Evolutionary conservation across 2,329 filamentous ascomycete species (phyloP), one percentile per base, ranked within the genome.

Genomic region (Diplodia mutila): DNA sequence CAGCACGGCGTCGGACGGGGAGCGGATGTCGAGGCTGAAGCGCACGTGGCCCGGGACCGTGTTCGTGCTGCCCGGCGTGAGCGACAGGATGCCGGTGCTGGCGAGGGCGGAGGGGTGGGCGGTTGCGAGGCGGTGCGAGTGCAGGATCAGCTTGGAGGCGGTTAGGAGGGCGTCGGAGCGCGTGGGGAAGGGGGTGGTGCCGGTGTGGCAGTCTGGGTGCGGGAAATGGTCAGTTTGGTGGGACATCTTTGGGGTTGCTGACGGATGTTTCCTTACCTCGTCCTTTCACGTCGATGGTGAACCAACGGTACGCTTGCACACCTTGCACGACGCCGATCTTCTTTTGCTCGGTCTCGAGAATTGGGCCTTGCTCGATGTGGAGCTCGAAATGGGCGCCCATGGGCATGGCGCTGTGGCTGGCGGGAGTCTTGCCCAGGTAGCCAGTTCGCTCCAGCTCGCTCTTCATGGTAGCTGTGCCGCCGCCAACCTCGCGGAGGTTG

Each of bases 281-380:
- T 1, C 91, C 91, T 11, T 81, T 81, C 2, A 93, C 84, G 6
- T 85, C 86, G 46, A 93, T 77, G 0, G 86, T 90, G 76, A 88
- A 89, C 91, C 91, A 93, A 68, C 87, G 86, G 76, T 91, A 93
- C 5, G 89, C 89, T 75, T 93, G 91, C 1, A 91, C 90, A 2
- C 90, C 90, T 37, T 86, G 85, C 4, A 94, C 91, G 7, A 91
- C 85, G 25, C 90, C 89, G 63, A 94, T 85, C 65, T 88, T 88
- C 70, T 88, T 84, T 29, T 83, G 80, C 32, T 85, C 83, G 18
- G 84, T 84, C 73, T 94, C 89, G 0, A 96, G 84, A 39, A 92
- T 86, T 0, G 91, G 91, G 0, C 91, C 91, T 76, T 96, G 93
- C 76, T 96, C 92, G 65, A 94, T 94, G 74, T 95, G 92, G 11